Conservation (phyloP, 805 yeast species). For the Candida yuanshanica region DNA sequence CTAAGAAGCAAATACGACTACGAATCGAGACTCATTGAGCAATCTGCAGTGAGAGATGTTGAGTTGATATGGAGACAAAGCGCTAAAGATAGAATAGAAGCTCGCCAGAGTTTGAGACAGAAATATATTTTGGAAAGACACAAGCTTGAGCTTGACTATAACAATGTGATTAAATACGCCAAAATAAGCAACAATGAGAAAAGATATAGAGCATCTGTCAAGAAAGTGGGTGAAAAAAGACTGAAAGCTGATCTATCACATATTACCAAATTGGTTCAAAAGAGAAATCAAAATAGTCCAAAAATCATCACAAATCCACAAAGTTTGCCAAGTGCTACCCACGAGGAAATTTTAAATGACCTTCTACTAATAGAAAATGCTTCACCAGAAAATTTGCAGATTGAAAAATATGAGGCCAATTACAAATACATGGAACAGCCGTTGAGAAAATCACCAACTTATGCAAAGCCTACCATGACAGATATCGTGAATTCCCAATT, state of each 20-base stretch:
- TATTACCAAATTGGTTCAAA: conserved; percentile 9
- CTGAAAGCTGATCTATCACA: conserved; percentile 10
- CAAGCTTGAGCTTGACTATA: conserved; percentile 13
- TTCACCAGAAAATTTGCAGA: conserved; percentile 3
- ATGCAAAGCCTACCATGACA: conserved; percentile 22
- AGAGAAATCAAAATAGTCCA: conserved; percentile 3
- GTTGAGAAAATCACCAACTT: conserved; percentile 4
- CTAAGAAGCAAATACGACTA: conserved; percentile 15
- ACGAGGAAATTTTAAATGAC: conserved; percentile 16
- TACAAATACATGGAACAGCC: conserved; percentile 18
- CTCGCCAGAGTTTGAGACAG: conserved; percentile 8
- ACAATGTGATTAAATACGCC: conserved; percentile 7
- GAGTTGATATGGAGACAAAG: conserved; percentile 22
- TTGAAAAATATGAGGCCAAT: conserved; percentile 18
- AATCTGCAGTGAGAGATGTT: conserved; percentile 9
- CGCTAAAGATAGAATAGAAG: conserved; percentile 13
- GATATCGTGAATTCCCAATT: conserved; percentile 23
- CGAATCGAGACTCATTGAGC: conserved; percentile 16
- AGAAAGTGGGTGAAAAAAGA: conserved; percentile 18
- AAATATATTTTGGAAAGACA: background rate
- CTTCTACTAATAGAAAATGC: conserved; percentile 7
- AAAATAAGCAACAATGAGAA: conserved; percentile 8
- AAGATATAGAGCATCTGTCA: conserved; percentile 12
- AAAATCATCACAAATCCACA: conserved; percentile 1
- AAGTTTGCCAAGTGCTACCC: conserved; percentile 8